Evolutionary conservation across 2,329 filamentous ascomycete genomes (phyloP).

Genomic region (Colletotrichum cereale): DNA sequence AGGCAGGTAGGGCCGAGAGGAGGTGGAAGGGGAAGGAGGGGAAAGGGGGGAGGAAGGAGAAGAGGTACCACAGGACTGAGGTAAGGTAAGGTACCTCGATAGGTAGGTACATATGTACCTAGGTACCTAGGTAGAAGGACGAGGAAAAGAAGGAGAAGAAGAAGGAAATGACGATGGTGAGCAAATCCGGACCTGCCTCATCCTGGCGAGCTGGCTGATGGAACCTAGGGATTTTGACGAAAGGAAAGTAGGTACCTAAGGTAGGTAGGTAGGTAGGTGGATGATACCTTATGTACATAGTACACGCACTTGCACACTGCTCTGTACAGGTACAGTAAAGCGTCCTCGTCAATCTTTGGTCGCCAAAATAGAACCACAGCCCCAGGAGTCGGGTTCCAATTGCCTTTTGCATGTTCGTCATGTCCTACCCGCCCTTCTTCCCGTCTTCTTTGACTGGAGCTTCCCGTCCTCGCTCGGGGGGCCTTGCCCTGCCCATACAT

Average conservation of each 20-base stretch:
- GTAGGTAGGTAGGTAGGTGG: not conserved
- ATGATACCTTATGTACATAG: too few species aligned
- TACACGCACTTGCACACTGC: not conserved
- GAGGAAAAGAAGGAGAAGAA: slow-evolving; percentile 2
- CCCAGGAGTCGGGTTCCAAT: slow-evolving; percentile 27
- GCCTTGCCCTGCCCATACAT: not conserved
- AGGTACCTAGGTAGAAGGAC: not conserved
- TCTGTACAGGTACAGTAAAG: not conserved
- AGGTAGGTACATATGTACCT: too few species aligned
- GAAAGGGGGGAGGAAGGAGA: not conserved
- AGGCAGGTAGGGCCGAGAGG: not conserved
- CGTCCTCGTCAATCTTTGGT: not conserved
- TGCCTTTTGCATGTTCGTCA: slow-evolving; percentile 31
- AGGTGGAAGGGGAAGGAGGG: not conserved
- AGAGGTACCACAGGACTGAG: too few species aligned
- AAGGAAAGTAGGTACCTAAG: not conserved
- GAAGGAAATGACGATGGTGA: not conserved
- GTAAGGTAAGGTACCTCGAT: too few species aligned
- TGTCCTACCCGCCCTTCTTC: slow-evolving; percentile 1
- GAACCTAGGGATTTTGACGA: not conserved
- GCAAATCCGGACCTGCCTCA: not conserved
- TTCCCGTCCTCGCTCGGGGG: not conserved
- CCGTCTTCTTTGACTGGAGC: slow-evolving; percentile 5
- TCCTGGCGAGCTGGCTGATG: not conserved
- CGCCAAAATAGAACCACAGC: slow-evolving; percentile 24